Evolutionary conservation across 257 asterid species (phyloP).

Genomic region (Coffea canephora): DNA sequence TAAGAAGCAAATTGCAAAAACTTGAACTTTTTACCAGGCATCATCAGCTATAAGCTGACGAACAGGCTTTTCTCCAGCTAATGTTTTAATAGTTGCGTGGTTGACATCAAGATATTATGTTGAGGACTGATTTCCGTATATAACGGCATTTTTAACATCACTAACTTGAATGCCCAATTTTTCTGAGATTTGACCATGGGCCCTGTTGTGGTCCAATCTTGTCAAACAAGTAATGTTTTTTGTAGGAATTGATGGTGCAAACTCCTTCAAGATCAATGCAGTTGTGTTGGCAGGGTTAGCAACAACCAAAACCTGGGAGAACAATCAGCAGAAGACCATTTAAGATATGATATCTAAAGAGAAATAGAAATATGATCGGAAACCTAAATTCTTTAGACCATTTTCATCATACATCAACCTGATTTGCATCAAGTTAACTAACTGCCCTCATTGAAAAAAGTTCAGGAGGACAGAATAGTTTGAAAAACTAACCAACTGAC

Average conservation of each 20-base stretch:
- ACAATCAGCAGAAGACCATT: neutral
- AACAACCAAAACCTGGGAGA: constrained; percentile 83
- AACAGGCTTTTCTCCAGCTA: constrained; percentile 74
- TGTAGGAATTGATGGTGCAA: constrained; percentile 86
- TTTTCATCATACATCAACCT: neutral
- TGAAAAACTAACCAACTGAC: neutral
- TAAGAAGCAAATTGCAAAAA: neutral
- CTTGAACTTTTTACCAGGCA: constrained; percentile 49
- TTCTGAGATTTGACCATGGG: constrained; percentile 92
- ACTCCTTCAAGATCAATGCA: constrained; percentile 86
- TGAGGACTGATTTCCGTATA: constrained; percentile 96
- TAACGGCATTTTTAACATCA: constrained; percentile 83
- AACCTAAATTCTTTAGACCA: neutral
- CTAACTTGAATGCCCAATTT: constrained; percentile 74
- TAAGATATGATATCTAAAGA: neutral
- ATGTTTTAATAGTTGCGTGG: constrained; percentile 73
- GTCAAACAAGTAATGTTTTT: constrained; percentile 83
- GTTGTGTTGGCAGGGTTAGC: constrained; percentile 97
- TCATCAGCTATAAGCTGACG: constrained; percentile 77
- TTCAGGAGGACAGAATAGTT: no score
- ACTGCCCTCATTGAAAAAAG: neutral
- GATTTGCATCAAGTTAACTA: neutral
- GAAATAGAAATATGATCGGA: neutral
- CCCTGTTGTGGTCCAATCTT: constrained; percentile 97
- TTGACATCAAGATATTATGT: constrained; percentile 92